Evolutionary conservation across 2,329 filamentous ascomycete genomes (phyloP).

Genomic region (Septoria petroselini): DNA sequence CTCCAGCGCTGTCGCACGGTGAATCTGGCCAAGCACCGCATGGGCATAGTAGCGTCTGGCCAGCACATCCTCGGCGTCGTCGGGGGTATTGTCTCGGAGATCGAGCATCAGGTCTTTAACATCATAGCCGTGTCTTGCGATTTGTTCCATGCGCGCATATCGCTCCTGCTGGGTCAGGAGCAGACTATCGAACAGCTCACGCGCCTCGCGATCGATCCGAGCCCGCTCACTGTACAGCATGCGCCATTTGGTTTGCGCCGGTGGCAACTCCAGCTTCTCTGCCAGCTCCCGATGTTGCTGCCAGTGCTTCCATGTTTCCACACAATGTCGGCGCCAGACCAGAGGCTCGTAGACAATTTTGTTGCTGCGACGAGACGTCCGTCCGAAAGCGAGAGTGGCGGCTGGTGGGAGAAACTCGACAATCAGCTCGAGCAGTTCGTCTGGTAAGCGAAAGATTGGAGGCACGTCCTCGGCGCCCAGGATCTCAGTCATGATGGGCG

Average conservation of each 20-base stretch:
- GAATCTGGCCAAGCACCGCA: constrained; percentile 71
- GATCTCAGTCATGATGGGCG: not conserved
- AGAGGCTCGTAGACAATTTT: constrained; percentile 66
- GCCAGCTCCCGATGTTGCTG: constrained; percentile 60
- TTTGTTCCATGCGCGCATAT: constrained; percentile 64
- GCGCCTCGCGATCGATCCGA: constrained; percentile 37
- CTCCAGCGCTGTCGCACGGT: constrained; percentile 73
- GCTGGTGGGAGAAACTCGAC: constrained; percentile 59
- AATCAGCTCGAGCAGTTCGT: constrained; percentile 81
- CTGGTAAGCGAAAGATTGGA: constrained; percentile 55
- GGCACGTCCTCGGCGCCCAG: constrained; percentile 11
- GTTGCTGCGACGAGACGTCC: constrained; percentile 62
- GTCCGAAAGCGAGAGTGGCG: constrained; percentile 53
- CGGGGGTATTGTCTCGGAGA: constrained; percentile 58
- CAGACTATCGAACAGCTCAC: constrained; percentile 59
- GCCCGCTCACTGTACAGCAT: constrained; percentile 41
- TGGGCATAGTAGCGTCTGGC: constrained; percentile 75
- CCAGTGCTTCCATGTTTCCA: constrained; percentile 70
- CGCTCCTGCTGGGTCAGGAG: constrained; percentile 68
- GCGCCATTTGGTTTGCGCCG: constrained; percentile 61
- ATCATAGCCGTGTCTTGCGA: constrained; percentile 76
- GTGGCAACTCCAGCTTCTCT: constrained; percentile 49
- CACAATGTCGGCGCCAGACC: constrained; percentile 78
- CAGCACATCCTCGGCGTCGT: constrained; percentile 68
- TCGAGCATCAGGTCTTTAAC: constrained; percentile 75